Conservation (phyloP, 148 eudicot species). For the Nyssa sinensis region DNA sequence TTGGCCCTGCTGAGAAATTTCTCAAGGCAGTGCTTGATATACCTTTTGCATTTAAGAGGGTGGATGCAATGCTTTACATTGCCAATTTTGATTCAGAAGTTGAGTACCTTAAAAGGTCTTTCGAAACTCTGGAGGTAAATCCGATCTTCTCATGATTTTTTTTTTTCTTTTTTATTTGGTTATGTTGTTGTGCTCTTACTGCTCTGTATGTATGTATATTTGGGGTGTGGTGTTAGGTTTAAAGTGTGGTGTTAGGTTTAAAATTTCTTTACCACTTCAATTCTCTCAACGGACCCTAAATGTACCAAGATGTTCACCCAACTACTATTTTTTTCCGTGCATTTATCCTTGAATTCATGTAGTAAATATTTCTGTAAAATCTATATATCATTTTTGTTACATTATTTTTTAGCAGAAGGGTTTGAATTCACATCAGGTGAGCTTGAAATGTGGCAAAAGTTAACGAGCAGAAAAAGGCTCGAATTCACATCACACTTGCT, state of each 20-base stretch:
- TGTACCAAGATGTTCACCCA: no score
- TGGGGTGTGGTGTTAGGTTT: background rate
- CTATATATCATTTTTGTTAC: no score
- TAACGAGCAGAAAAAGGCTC: no score
- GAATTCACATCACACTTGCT: no score
- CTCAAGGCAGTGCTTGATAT: conserved; percentile 76
- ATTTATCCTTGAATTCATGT: no score
- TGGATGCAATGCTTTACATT: conserved; percentile 84
- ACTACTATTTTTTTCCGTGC: no score
- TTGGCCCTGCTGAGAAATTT: conserved; percentile 87
- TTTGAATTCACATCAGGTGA: background rate
- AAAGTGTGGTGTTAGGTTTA: no score
- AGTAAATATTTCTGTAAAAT: no score
- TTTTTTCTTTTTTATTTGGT: background rate
- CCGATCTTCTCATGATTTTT: background rate
- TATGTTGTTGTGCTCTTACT: background rate
- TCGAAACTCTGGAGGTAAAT: conserved; percentile 73
- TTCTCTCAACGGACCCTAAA: no score
- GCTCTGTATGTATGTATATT: background rate
- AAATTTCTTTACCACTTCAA: no score
- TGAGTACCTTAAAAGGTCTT: conserved; percentile 74
- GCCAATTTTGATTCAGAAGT: conserved; percentile 82
- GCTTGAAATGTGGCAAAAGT: background rate
- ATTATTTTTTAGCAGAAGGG: no score
- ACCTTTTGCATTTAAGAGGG: conserved; percentile 81